Evolutionary conservation across 805 yeast species (phyloP), one percentile per base, ranked within the genome.

Genomic region (Starmera amethionina): DNA sequence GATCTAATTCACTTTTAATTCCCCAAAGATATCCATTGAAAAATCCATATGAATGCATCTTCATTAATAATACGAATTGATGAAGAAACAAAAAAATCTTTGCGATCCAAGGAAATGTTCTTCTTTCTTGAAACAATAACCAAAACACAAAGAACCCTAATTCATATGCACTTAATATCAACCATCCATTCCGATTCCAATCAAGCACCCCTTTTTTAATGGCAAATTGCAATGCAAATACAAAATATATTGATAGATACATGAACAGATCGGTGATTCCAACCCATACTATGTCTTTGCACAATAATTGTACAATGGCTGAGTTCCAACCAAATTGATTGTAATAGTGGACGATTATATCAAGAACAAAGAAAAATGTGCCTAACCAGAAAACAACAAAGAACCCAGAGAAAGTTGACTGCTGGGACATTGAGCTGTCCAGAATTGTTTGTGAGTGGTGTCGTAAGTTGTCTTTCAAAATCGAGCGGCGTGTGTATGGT

Each of bases 21-120:
- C 58, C 63, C 88, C 94, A 85, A 43, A 93, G 63, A 56, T 90
- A 87, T 0, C 97, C 98, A 55, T 89, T 89, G 64, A 79, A 93
- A 54, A 84, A 88, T 2, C 86, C 86, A 57, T 80, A 93, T 2
- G 97, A 88, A 59, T 93, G 97, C 77, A 82, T 82, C 58, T 93
- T 93, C 99, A 93, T 93, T 50, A 94, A 57, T 47, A 88, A 66
- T 2, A 93, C 97, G 37, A 87, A 66, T 10, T 88, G 76, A 56
- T 93, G 98, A 39, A 93, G 65, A 44, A 86, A 73, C 46, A 93
- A 62, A 52, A 86, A 93, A 34, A 89, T 89, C 54, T 79, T 79
- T 2, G 87, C 95, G 38, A 89, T 83, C 98, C 98, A 93, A 11
- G 94, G 87, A 51, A 73, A 83, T 33, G 70, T 64, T 56, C 65